Percentiles rank a stretch among this genome's conserved stretches.
Evolutionary conservation across 129 eudicot species (phyloP).

Genomic region (Glebionis coronaria): DNA sequence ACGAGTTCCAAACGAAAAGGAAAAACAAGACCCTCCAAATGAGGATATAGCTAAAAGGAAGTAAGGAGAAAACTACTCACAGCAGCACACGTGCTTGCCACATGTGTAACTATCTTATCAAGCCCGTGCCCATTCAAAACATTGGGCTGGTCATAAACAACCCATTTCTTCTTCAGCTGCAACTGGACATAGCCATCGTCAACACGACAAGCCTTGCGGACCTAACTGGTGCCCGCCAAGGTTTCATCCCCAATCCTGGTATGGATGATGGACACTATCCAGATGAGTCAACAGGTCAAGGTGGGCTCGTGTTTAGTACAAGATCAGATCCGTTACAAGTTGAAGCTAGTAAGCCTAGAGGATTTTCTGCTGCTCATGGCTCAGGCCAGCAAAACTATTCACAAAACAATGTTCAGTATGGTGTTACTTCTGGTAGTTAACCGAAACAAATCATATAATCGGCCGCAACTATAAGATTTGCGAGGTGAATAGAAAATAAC

Average conservation of each 20-base stretch:
- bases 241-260: slow-evolving; percentile 53
- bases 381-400: slow-evolving; percentile 53
- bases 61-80: slow-evolving; percentile 61
- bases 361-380: slow-evolving; percentile 54
- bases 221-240: slow-evolving; percentile 62
- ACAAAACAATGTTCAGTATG: slow-evolving; percentile 40
- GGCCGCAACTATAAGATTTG: slow-evolving; percentile 49
- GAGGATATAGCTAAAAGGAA: slow-evolving; percentile 81
- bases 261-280: slow-evolving; percentile 48
- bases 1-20: slow-evolving; percentile 81
- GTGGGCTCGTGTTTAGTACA: slow-evolving; percentile 39
- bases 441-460: slow-evolving; percentile 51
- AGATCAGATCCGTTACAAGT: slow-evolving; percentile 63
- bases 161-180: slow-evolving; percentile 40
- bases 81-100: slow-evolving; percentile 62
- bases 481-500: too few relatives aligned
- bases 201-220: too few relatives aligned
- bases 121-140: slow-evolving; percentile 41
- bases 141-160: slow-evolving; percentile 49
- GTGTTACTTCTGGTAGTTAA: slow-evolving; percentile 5
- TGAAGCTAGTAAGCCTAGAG: slow-evolving; percentile 46
- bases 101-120: slow-evolving; percentile 60
- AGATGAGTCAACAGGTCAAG: slow-evolving; percentile 61
- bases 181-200: too few relatives aligned
- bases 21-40: slow-evolving; percentile 68